A percentile compares a stretch with the other conserved stretches of the same genome.
phyloP scores from a whole-genome alignment of 176 grass and related monocot species.

The Aechmea fasciata region DNA sequence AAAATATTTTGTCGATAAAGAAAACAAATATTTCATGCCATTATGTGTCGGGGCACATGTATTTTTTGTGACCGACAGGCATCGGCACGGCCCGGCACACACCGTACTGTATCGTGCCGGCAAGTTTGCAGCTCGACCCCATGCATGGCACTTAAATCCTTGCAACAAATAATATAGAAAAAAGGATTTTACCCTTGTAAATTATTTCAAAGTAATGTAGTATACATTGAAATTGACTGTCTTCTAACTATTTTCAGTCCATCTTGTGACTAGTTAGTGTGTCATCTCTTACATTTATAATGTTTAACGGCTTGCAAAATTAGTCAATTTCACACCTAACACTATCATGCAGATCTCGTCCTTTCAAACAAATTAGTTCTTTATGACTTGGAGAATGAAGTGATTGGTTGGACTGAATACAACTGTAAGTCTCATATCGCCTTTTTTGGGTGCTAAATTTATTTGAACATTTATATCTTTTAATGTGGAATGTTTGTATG shows the following conservation, averaged over 20 bases:
- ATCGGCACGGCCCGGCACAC: no score
- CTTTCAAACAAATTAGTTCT: constrained; percentile 88
- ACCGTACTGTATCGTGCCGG: no score
- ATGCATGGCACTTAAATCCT: no score
- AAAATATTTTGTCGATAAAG: no score
- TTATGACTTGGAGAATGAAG: constrained; percentile 92
- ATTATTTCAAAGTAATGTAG: background rate
- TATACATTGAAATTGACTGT: background rate
- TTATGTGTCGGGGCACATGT: no score
- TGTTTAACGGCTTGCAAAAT: constrained; percentile 1
- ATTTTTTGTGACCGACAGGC: no score
- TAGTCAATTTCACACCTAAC: background rate
- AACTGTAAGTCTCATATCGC: constrained; percentile 58
- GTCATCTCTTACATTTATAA: constrained; percentile 1
- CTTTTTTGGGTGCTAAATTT: background rate
- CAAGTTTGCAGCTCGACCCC: no score
- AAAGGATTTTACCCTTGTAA: no score
- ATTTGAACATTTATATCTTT: background rate
- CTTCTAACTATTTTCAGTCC: background rate
- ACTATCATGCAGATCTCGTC: constrained; percentile 55
- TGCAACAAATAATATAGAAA: no score
- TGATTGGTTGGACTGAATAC: constrained; percentile 82
- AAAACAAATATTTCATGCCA: no score
- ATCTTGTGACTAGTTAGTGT: no score
- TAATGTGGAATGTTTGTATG: background rate